Evolutionary conservation across 352 stramenopile species (phyloP).

Genomic region (Albugo candida): DNA sequence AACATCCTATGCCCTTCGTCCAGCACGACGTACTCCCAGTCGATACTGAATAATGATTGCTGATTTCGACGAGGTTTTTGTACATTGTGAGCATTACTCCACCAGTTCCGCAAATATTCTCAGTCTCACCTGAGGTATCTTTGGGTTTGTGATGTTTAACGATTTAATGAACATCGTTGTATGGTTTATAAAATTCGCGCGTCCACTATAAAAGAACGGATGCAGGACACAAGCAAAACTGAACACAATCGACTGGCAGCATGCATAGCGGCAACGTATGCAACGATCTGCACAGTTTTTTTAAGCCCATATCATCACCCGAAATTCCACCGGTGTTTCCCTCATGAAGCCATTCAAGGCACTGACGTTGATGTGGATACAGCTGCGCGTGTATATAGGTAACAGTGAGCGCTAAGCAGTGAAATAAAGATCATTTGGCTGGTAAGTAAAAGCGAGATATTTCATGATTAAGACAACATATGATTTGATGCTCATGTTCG

Average conservation of each 20-base stretch:
- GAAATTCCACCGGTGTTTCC: conserved; percentile 94
- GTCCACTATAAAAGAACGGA: conserved; percentile 93
- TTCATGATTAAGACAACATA: too few relatives aligned
- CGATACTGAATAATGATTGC: conserved; percentile 74
- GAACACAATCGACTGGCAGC: conserved; percentile 27
- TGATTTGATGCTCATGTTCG: too few relatives aligned
- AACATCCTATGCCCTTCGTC: conserved; percentile 98
- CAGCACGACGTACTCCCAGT: conserved; percentile 96
- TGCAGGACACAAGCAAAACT: conserved; percentile 88
- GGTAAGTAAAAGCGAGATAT: conserved; percentile 9
- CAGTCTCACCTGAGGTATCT: conserved; percentile 4
- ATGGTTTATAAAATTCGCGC: conserved; percentile 77
- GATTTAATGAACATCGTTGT: conserved; percentile 42
- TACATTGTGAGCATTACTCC: conserved; percentile 94
- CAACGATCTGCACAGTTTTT: conserved; percentile 90
- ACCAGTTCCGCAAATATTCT: conserved; percentile 35
- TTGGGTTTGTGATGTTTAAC: background rate
- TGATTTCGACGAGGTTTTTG: conserved; percentile 86
- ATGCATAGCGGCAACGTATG: conserved; percentile 67
- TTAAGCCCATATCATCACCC: conserved; percentile 89
- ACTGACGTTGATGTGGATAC: conserved; percentile 88
- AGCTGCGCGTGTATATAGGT: conserved; percentile 60
- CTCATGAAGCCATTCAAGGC: conserved; percentile 92
- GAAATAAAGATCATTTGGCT: conserved; percentile 24
- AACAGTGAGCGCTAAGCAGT: conserved; percentile 46